Evolutionary conservation across 331 rosid genomes (phyloP).

Genomic region (Pyracantha coccinea): DNA sequence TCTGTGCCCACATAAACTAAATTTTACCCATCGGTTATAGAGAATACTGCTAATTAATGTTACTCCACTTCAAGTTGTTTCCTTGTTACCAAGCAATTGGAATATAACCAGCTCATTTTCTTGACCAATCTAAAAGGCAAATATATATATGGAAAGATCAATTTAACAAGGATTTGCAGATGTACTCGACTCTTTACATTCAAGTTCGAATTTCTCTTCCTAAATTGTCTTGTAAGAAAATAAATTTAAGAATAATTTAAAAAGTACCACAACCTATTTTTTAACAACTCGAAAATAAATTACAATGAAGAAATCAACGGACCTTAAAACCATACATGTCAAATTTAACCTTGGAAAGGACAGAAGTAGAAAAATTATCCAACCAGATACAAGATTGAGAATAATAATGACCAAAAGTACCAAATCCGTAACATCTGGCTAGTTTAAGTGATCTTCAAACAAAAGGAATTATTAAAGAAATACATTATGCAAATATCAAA

Average conservation of each 20-base stretch:
- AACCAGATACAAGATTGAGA: background rate
- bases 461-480: background rate
- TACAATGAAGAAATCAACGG: too few relatives aligned
- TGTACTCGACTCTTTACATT: too few relatives aligned
- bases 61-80: background rate
- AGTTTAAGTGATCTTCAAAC: too few relatives aligned
- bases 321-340: too few relatives aligned
- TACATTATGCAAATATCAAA: background rate
- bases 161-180: background rate
- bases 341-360: too few relatives aligned
- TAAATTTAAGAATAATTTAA: too few relatives aligned
- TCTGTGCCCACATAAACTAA: background rate
- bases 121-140: background rate
- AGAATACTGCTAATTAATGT: background rate
- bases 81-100: background rate
- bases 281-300: too few relatives aligned
- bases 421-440: too few relatives aligned
- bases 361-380: too few relatives aligned
- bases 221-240: too few relatives aligned
- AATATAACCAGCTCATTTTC: conserved; percentile 1
- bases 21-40: background rate
- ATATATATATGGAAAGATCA: background rate
- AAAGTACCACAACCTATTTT: too few relatives aligned
- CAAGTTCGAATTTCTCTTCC: rapidly evolving
- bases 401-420: too few relatives aligned